phyloP scores from a whole-genome alignment of 1,284 basidiomycete species.

The Fomitopsis palustris region DNA sequence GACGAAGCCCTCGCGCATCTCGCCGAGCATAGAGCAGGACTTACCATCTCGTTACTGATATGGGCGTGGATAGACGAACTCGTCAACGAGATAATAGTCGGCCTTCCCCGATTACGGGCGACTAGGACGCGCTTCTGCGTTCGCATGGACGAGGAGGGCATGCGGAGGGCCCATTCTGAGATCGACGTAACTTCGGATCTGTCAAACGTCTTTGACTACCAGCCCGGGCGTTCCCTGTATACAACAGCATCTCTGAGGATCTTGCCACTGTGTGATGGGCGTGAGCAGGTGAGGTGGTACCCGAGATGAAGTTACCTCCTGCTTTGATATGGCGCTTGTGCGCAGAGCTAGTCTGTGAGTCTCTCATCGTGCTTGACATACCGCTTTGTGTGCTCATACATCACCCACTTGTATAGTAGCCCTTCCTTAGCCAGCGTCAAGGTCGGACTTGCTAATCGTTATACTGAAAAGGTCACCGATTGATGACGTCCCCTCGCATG shows the following conservation, averaged over 20 bases:
- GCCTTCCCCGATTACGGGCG: neutral
- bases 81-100: neutral
- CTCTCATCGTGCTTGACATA: too few species aligned
- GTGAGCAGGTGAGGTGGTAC: neutral
- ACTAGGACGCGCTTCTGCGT: neutral
- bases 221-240: too few species aligned
- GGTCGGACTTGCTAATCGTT: too few species aligned
- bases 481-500: too few species aligned
- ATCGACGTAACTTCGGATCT: too few species aligned
- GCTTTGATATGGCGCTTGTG: neutral
- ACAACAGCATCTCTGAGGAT: constrained; percentile 14
- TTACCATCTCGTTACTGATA: neutral
- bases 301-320: neutral
- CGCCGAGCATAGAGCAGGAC: neutral
- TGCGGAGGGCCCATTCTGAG: neutral
- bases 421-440: too few species aligned
- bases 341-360: too few species aligned
- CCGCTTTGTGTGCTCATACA: too few species aligned
- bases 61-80: neutral
- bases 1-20: neutral
- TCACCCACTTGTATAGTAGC: too few species aligned
- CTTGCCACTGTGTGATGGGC: neutral
- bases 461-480: too few species aligned
- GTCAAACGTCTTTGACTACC: too few species aligned
- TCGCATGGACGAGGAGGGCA: neutral